Conservation (phyloP, 306 rosid species). For the Acacia acuminata region DNA sequence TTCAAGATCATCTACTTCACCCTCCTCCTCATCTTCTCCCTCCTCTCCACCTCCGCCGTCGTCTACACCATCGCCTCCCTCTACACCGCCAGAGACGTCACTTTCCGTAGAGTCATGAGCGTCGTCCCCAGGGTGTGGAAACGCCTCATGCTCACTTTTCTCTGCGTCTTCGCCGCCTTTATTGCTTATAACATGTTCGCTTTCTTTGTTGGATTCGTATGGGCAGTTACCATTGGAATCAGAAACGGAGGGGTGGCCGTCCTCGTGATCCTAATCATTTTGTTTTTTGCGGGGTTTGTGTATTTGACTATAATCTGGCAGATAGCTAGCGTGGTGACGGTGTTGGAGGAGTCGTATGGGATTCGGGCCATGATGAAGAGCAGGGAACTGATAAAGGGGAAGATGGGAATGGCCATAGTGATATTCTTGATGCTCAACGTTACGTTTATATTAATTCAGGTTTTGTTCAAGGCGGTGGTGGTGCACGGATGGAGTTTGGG, state of each 20-base stretch:
- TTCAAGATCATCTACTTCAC: conserved; percentile 46
- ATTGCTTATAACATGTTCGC: conserved; percentile 42
- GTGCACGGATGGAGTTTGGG: conserved; percentile 39
- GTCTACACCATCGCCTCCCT: conserved; percentile 73
- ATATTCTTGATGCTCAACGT: conserved; percentile 29
- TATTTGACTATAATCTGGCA: conserved; percentile 71
- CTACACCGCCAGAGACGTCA: conserved; percentile 49
- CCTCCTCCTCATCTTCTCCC: conserved; percentile 27
- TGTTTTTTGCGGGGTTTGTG: conserved; percentile 48
- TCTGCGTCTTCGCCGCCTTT: conserved; percentile 44
- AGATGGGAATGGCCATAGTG: conserved; percentile 37
- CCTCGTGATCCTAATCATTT: neutral
- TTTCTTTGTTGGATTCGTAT: neutral
- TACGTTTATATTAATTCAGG: neutral
- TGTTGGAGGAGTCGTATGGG: conserved; percentile 69
- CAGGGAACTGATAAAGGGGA: conserved; percentile 59
- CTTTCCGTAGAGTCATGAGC: conserved; percentile 49
- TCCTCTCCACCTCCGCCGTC: conserved; percentile 59
- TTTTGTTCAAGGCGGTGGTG: conserved; percentile 42
- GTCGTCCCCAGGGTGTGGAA: conserved; percentile 78
- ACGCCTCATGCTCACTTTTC: conserved; percentile 59
- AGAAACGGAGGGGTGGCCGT: fast-evolving
- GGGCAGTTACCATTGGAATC: neutral
- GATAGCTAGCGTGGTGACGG: conserved; percentile 63
- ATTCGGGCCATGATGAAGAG: conserved; percentile 73